A percentile compares a stretch with the other conserved stretches of the same genome.
Evolutionary conservation across 139 green algal species (phyloP).

Genomic region (Mesotaenium endlicherianum): DNA sequence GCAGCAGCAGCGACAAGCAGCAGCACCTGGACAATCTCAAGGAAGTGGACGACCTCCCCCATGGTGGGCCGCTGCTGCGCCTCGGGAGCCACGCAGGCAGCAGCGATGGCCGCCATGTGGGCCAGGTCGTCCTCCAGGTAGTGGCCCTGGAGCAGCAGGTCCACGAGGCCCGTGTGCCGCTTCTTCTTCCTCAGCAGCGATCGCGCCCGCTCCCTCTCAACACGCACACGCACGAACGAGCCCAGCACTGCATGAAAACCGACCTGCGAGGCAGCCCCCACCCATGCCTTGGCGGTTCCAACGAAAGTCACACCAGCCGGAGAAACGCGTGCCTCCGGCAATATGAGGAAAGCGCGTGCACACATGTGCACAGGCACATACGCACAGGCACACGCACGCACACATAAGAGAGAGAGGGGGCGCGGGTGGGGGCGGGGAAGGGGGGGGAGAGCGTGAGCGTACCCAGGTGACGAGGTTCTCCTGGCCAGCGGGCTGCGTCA

Average conservation of each 20-base stretch:
- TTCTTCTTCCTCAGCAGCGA: neutral
- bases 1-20: neutral
- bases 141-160: neutral
- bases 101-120: slow-evolving; percentile 30
- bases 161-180: neutral
- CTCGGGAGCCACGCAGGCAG: slow-evolving; percentile 21
- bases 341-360: neutral
- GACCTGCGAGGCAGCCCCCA: neutral
- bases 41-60: slow-evolving; percentile 46
- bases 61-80: slow-evolving; percentile 20
- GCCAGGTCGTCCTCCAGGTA: neutral
- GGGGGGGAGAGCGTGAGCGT: too few species aligned
- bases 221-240: neutral
- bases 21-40: slow-evolving; percentile 29
- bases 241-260: neutral
- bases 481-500: slow-evolving; percentile 23
- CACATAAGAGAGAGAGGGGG: neutral
- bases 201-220: neutral
- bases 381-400: neutral
- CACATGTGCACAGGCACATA: neutral
- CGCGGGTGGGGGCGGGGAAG: too few species aligned
- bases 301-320: neutral
- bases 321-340: neutral
- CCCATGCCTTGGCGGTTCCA: neutral
- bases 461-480: slow-evolving; percentile 53